Evolutionary conservation across 2,329 filamentous ascomycete genomes (phyloP).

Genomic region (Chrysosporium keratinophilum): DNA sequence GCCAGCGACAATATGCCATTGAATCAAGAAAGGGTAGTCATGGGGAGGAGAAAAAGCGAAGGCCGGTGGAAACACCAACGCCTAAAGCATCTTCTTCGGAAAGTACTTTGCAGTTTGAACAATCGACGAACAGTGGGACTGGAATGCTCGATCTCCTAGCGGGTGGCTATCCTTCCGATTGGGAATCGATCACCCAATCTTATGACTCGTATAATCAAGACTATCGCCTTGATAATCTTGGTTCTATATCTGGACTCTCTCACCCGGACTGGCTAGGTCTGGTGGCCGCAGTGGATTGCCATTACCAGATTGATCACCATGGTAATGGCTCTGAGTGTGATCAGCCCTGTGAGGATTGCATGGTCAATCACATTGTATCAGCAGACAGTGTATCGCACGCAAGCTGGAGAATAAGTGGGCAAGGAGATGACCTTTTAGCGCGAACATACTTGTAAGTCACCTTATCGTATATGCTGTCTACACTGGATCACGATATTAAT

Average conservation of each 20-base stretch:
- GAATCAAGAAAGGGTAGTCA: conserved; percentile 44
- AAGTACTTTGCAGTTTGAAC: conserved; percentile 20
- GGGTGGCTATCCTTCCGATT: conserved; percentile 33
- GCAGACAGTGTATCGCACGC: conserved; percentile 25
- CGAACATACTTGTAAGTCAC: conserved; percentile 35
- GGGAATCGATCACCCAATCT: conserved; percentile 27
- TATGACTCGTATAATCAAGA: conserved; percentile 34
- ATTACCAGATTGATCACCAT: conserved; percentile 33
- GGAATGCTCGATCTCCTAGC: conserved; percentile 29
- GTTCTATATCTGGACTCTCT: conserved; percentile 33
- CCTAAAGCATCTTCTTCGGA: conserved; percentile 19
- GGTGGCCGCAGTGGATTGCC: conserved; percentile 37
- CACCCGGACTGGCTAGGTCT: conserved; percentile 35
- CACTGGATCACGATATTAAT: conserved; percentile 17
- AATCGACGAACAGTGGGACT: conserved; percentile 22
- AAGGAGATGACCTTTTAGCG: conserved; percentile 21
- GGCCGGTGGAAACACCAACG: conserved; percentile 21
- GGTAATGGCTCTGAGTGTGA: conserved; percentile 26
- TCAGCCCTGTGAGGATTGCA: conserved; percentile 26
- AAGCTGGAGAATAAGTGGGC: conserved; percentile 31
- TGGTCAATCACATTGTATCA: conserved; percentile 30
- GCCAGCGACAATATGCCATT: conserved; percentile 48
- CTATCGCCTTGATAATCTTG: conserved; percentile 34
- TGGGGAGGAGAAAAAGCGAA: conserved; percentile 29
- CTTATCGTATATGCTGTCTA: not conserved